Percentiles rank a stretch among this genome's conserved stretches.
Conservation (phyloP, 148 eudicot genomes). For the Drosera capensis region DNA sequence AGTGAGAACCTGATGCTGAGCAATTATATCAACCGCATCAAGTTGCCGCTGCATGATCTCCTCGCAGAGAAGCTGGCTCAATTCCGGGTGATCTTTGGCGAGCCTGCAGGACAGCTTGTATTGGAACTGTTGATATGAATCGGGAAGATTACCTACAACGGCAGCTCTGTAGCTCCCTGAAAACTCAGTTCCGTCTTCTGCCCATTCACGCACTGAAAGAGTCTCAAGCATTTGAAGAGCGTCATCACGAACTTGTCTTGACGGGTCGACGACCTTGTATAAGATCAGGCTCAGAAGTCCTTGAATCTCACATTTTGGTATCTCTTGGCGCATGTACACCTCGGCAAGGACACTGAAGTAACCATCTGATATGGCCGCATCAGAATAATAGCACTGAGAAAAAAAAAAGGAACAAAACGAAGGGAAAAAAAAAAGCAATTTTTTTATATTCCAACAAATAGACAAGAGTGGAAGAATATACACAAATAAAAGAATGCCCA, state of each 20-base stretch:
- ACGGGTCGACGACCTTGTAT: slow-evolving; percentile 96
- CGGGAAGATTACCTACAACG: slow-evolving; percentile 97
- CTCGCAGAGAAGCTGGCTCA: slow-evolving; percentile 96
- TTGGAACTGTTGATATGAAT: slow-evolving; percentile 95
- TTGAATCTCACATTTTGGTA: slow-evolving; percentile 98
- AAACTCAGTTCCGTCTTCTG: slow-evolving; percentile 80
- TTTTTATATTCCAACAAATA: background rate
- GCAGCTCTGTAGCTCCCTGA: slow-evolving; percentile 97
- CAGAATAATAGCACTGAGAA: slow-evolving; percentile 86
- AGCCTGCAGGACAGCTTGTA: slow-evolving; percentile 98
- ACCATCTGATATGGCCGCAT: slow-evolving; percentile 98
- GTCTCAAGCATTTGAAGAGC: slow-evolving; percentile 99
- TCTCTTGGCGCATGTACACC: slow-evolving; percentile 99
- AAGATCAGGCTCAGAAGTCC: slow-evolving; percentile 87
- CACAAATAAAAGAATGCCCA: no score
- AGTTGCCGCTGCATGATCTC: slow-evolving; percentile 99
- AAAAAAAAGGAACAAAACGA: slow-evolving; percentile 3
- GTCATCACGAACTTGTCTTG: slow-evolving; percentile 98
- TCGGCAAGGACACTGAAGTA: slow-evolving; percentile 98
- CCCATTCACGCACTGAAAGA: slow-evolving; percentile 93
- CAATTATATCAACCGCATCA: slow-evolving; percentile 98
- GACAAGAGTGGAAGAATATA: background rate
- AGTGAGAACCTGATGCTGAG: slow-evolving; percentile 94
- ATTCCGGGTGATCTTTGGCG: slow-evolving; percentile 96
- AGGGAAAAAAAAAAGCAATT: slow-evolving; percentile 2